phyloP scores from a whole-genome alignment of 176 grass and related monocot species.

The Triticum urartu region DNA sequence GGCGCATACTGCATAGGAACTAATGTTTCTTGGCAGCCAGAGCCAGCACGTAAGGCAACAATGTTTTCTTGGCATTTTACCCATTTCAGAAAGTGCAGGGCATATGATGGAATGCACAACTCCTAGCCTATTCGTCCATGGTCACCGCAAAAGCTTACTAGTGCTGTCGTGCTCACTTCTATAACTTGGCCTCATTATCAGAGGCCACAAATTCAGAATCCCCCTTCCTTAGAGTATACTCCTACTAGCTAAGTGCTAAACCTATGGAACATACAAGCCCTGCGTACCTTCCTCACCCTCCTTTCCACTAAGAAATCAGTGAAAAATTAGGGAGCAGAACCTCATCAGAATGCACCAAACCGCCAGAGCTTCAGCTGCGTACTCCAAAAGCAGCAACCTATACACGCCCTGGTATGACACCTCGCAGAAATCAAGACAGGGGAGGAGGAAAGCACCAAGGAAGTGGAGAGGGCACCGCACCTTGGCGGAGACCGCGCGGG shows the following conservation, averaged over 20 bases:
- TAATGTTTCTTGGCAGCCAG: too few relatives aligned
- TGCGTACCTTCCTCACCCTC: too few relatives aligned
- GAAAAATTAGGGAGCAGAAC: neutral
- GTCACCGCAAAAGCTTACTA: neutral
- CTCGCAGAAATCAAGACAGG: too few relatives aligned
- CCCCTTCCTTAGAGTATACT: neutral
- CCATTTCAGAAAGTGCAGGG: neutral
- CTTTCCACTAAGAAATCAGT: neutral
- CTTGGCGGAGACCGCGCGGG: conserved; percentile 42
- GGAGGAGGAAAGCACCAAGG: too few relatives aligned
- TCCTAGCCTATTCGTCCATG: neutral
- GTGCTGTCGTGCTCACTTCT: neutral
- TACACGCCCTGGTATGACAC: too few relatives aligned
- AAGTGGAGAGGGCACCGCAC: neutral
- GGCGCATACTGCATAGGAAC: too few relatives aligned
- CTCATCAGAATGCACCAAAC: neutral
- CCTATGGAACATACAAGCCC: neutral
- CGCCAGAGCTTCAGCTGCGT: neutral
- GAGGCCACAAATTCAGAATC: neutral
- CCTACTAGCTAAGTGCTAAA: neutral
- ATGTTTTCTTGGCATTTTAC: neutral
- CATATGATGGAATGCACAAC: neutral
- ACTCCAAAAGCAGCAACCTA: neutral
- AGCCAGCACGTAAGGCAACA: neutral
- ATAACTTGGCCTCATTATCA: neutral